These are phyloP conservation scores for Pleurotus citrinopileatus DNA, from an alignment of 768 basidiomycete species.

Conservation along the genomic window DNA sequence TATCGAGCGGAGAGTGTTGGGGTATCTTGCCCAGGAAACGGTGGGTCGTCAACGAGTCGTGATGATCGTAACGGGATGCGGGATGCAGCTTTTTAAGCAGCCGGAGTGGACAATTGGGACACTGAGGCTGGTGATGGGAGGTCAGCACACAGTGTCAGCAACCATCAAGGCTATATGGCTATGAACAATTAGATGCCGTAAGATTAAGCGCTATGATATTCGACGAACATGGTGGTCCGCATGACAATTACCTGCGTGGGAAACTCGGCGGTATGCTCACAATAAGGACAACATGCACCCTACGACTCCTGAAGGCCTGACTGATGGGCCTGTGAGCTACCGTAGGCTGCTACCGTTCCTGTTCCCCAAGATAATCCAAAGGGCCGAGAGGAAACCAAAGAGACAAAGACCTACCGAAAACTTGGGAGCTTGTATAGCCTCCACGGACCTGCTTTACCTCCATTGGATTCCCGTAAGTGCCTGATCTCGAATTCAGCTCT, in stretches of 20 bases:
- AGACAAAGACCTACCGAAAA: no score
- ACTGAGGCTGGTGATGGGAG: no score
- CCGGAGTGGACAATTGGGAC: neutral
- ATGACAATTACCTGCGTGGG: neutral
- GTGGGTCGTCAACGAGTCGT: constrained; percentile 5
- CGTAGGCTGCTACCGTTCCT: no score
- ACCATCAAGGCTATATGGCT: neutral
- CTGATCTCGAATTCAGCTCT: no score
- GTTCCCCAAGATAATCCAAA: no score
- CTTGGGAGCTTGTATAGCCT: no score
- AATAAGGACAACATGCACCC: neutral
- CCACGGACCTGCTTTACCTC: no score
- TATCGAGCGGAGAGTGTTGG: constrained; percentile 3
- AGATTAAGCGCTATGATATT: neutral
- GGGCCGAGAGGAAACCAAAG: no score
- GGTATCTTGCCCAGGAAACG: constrained; percentile 1
- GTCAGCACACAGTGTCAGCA: no score
- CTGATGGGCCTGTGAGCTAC: no score
- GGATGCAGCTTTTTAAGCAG: neutral
- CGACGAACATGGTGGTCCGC: neutral
- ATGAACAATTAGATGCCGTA: neutral
- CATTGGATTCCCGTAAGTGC: no score
- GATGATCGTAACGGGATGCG: neutral
- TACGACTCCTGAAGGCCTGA: no score
- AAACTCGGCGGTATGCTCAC: neutral